Percentiles rank a stretch among this genome's conserved stretches.
Conservation (phyloP, 352 stramenopile species). For the Elongisporangium prolatum region DNA sequence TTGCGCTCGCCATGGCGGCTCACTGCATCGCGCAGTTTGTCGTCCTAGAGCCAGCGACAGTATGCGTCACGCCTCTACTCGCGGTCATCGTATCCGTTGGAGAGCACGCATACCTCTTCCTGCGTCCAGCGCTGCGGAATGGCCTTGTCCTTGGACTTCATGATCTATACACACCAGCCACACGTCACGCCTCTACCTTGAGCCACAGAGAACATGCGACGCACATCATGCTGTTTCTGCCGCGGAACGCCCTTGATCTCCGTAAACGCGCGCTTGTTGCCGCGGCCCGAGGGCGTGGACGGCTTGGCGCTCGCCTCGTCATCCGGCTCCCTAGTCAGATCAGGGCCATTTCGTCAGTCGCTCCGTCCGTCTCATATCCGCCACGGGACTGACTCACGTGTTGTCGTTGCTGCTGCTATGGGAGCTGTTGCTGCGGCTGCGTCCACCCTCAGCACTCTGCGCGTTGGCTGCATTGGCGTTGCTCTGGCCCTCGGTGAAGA, state of each 20-base stretch:
- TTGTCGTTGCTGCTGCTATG: constrained; percentile 12
- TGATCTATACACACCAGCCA: constrained; percentile 28
- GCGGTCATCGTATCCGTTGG: background rate
- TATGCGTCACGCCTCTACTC: background rate
- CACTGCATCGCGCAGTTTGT: constrained; percentile 72
- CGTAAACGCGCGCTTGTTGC: constrained; percentile 75
- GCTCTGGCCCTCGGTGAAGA: constrained; percentile 74
- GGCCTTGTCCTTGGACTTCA: constrained; percentile 84
- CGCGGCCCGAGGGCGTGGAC: constrained; percentile 1
- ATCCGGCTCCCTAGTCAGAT: background rate
- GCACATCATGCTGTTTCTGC: constrained; percentile 78
- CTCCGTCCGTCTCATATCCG: background rate
- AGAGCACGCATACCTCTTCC: constrained; percentile 27
- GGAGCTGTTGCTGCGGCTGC: constrained; percentile 1
- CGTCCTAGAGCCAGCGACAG: constrained; percentile 25
- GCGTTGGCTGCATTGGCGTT: constrained; percentile 4
- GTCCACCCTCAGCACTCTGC: constrained; percentile 1
- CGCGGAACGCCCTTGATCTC: constrained; percentile 82
- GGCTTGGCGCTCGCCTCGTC: background rate
- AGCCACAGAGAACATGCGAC: constrained; percentile 2
- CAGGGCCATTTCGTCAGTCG: background rate
- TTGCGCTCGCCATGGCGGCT: constrained; percentile 76
- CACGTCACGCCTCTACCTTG: constrained; percentile 3
- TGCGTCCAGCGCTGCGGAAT: constrained; percentile 76
- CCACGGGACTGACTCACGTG: background rate